Evolutionary conservation across 1,139 yeast species (phyloP), one percentile per base, ranked within the genome.

Genomic region (Yamadazyma taylorii): DNA sequence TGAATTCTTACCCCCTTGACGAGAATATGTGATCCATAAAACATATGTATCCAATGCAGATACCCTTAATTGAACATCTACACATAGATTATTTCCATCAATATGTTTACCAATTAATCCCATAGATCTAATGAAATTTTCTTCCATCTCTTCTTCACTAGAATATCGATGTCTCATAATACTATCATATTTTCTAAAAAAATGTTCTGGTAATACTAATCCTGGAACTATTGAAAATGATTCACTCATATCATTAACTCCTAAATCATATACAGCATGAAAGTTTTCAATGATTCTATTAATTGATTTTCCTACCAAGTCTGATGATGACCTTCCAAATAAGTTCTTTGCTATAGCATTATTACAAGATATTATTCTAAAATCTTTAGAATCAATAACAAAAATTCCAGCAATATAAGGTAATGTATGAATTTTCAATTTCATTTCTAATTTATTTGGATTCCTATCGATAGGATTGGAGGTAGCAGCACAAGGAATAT

Each of bases 321-420:
- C 78, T 8, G 56, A 53, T 7, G 68, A 53, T 1, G 73, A 65
- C 40, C 75, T 67, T 3, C 97, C 97, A 60, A 90, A 85, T 51
- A 90, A 62, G 47, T 86, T 83, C 45, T 82, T 78, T 10, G 92
- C 78, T 35, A 88, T 82, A 5, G 95, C 86, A 43, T 78, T 77
- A 58, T 90, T 90, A 56, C 87, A 86, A 8, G 88, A 79, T 15
- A 79, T 55, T 25, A 87, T 68, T 5, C 61, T 58, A 48, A 68
- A 70, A 34, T 64, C 58, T 11, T 50, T 48, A 4, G 79, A 65
- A 36, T 81, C 75, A n/a, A 89, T 66, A 11, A 88, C 81, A 51
- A 88, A 80, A 16, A 86, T 78, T 24, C 96, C 96, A 0, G 96
- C 94, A 52, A 88, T 86, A 55, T 87, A 86, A 0, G 96, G 96